These are phyloP conservation scores for Pythium myriotylum DNA, from an alignment of 352 stramenopile species.

Conservation along the genomic window DNA sequence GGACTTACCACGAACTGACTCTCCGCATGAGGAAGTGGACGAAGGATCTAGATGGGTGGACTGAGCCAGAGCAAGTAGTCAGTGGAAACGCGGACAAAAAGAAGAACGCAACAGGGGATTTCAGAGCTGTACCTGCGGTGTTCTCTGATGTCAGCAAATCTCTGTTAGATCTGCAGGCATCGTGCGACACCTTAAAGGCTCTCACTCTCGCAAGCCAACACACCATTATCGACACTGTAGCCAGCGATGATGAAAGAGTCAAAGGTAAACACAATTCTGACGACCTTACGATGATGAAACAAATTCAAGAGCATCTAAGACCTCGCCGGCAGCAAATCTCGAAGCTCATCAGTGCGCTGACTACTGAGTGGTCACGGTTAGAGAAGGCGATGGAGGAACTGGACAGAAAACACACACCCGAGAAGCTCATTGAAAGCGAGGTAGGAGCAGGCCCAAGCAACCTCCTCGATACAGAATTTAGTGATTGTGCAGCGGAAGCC, in stretches of 20 bases:
- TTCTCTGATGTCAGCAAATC: conserved; percentile 1
- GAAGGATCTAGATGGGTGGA: not conserved
- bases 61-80: not conserved
- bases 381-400: conserved; percentile 9
- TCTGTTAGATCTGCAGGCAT: conserved; percentile 33
- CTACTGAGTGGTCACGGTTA: conserved; percentile 22
- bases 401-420: not conserved
- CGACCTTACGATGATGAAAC: no score
- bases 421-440: not conserved
- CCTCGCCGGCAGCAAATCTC: conserved; percentile 23
- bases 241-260: not conserved
- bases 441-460: no score
- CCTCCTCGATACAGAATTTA: not conserved
- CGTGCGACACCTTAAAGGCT: conserved; percentile 56
- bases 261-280: no score
- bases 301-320: conserved; percentile 3
- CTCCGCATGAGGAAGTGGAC: not conserved
- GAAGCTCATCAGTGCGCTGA: conserved; percentile 27
- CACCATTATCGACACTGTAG: conserved; percentile 28
- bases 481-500: not conserved
- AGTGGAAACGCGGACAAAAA: not conserved
- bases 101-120: not conserved
- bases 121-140: not conserved
- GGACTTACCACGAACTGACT: not conserved
- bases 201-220: conserved; percentile 48